Conservation (phyloP, 805 yeast genomes). For the Jamesozyma hellenica region DNA sequence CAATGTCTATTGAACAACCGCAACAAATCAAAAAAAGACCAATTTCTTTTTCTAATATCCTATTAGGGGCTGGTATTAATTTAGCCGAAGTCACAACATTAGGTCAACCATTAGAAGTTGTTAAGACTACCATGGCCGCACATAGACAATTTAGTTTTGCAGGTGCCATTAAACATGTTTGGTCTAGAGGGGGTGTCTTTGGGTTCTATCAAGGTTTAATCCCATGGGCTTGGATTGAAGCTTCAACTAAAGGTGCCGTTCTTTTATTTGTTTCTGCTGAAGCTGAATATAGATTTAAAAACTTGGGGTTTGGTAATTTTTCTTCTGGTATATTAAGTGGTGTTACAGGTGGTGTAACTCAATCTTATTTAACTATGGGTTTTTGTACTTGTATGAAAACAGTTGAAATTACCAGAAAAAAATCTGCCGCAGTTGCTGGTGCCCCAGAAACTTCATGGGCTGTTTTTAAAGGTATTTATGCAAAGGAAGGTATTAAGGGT, state of each 20-base stretch:
- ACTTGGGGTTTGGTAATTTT: constrained; percentile 58
- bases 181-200: constrained; percentile 85
- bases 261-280: constrained; percentile 86
- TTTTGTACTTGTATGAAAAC: constrained; percentile 99
- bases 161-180: constrained; percentile 63
- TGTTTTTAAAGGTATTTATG: constrained; percentile 77
- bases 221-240: constrained; percentile 99
- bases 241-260: constrained; percentile 97
- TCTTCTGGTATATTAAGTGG: constrained; percentile 92
- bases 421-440: constrained; percentile 60
- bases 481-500: constrained; percentile 83
- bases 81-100: constrained; percentile 86
- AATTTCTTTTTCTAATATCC: constrained; percentile 76
- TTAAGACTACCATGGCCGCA: constrained; percentile 97
- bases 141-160: constrained; percentile 63
- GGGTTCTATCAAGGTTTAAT: constrained; percentile 97
- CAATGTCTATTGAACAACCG: constrained; percentile 3
- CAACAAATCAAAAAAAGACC: constrained; percentile 55
- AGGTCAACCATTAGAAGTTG: constrained; percentile 95
- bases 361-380: constrained; percentile 93
- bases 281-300: constrained; percentile 68
- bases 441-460: constrained; percentile 67
- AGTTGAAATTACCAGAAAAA: constrained; percentile 88
- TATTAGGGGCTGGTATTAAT: constrained; percentile 88
- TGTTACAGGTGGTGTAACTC: constrained; percentile 90